Percentiles rank a stretch among this genome's conserved stretches.
These are phyloP conservation scores for Zygosaccharomyces sapae DNA, from an alignment of 1,139 yeast species.

Conservation along the genomic window DNA sequence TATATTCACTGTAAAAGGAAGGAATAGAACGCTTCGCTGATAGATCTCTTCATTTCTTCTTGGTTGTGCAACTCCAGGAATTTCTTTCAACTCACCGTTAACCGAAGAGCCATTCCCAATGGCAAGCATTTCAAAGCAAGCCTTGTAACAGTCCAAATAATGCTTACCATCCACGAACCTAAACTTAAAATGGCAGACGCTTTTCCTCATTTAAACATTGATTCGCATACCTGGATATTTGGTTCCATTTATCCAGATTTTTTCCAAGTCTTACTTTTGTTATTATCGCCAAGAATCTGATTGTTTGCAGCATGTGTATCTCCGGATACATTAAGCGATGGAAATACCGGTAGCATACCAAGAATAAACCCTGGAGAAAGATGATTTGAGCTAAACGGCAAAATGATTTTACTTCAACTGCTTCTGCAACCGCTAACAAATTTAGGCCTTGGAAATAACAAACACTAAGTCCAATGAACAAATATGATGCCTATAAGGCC, in stretches of 20 bases:
- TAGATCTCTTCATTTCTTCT: too few relatives aligned
- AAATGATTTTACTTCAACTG: background rate
- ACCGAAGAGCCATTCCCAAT: background rate
- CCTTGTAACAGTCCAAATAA: background rate
- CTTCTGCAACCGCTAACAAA: background rate
- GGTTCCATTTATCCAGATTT: background rate
- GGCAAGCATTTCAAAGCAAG: background rate
- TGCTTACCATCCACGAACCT: background rate
- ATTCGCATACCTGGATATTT: background rate
- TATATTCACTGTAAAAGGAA: too few relatives aligned
- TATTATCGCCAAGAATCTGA: background rate
- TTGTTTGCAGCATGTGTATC: background rate
- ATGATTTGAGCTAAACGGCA: background rate
- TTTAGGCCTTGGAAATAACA: background rate
- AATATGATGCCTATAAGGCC: background rate
- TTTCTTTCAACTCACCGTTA: background rate
- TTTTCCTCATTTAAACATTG: background rate
- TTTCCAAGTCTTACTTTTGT: background rate
- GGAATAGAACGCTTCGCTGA: too few relatives aligned
- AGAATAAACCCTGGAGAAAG: background rate
- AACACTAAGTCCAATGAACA: background rate
- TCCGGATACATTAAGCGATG: background rate
- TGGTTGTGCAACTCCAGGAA: background rate
- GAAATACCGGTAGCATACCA: background rate
- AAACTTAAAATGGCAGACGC: background rate